These are phyloP conservation scores for Solanum bukasovii DNA, from an alignment of 257 asterid genomes.

Conservation along the genomic window DNA sequence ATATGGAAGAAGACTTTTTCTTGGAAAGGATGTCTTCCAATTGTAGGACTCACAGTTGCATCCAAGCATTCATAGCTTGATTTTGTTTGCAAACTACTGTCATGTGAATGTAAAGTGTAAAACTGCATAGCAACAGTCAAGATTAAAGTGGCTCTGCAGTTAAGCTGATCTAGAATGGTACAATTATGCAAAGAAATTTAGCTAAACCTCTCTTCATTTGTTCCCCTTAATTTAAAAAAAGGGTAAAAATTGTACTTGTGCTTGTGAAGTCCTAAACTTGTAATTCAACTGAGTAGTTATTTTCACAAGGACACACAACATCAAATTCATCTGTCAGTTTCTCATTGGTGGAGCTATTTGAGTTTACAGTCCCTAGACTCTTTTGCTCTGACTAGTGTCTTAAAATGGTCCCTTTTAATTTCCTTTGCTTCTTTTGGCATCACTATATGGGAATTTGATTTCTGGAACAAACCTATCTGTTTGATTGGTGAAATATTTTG, in stretches of 20 bases:
- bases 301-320: neutral
- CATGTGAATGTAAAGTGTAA: neutral
- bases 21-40: neutral
- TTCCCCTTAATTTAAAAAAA: neutral
- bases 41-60: neutral
- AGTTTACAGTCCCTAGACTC: neutral
- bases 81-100: neutral
- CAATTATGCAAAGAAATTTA: neutral
- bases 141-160: neutral
- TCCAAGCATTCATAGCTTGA: neutral
- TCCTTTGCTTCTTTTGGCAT: neutral
- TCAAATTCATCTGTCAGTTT: neutral
- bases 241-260: neutral
- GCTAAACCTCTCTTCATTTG: neutral
- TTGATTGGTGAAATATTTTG: neutral
- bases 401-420: neutral
- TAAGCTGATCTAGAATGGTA: neutral
- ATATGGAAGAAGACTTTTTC: neutral
- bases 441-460: neutral
- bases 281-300: neutral
- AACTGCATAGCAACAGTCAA: neutral
- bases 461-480: neutral
- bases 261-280: neutral
- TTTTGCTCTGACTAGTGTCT: neutral
- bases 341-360: neutral